Percentiles rank a stretch among this genome's conserved stretches.
Conservation (phyloP, 2,329 filamentous ascomycete species). For the Sclerotinia glacialis region DNA sequence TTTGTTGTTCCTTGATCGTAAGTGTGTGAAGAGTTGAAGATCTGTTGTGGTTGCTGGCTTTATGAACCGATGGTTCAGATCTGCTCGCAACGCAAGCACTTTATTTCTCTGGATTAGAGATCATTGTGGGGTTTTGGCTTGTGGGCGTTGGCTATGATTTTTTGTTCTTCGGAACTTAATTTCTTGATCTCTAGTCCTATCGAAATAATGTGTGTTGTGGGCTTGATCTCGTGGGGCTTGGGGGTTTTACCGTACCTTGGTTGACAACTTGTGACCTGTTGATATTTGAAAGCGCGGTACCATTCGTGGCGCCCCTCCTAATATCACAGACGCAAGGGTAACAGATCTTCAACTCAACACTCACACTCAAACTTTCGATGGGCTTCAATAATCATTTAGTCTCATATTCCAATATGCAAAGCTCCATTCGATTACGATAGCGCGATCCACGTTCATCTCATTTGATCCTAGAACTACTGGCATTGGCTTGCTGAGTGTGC, state of each 20-base stretch:
- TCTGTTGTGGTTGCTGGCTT: constrained; percentile 14
- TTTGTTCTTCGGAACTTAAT: constrained; percentile 12
- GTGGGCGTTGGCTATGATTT: constrained; percentile 8
- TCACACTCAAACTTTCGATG: background rate
- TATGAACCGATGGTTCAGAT: constrained; percentile 16
- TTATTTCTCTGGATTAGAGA: constrained; percentile 6
- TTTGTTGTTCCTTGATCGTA: constrained; percentile 6
- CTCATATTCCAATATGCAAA: constrained; percentile 1
- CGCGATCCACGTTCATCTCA: constrained; percentile 15
- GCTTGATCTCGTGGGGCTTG: constrained; percentile 2
- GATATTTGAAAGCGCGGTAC: background rate
- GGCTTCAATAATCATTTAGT: constrained; percentile 7
- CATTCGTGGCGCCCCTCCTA: background rate
- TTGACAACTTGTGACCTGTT: constrained; percentile 4
- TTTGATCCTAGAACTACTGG: constrained; percentile 15
- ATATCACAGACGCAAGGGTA: constrained; percentile 10
- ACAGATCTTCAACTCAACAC: constrained; percentile 13
- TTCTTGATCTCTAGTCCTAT: constrained; percentile 4
- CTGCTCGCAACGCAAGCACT: constrained; percentile 5
- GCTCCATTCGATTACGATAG: constrained; percentile 6
- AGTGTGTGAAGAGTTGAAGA: constrained; percentile 12
- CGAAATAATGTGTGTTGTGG: background rate
- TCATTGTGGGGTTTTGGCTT: constrained; percentile 5
- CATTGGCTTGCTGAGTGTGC: constrained; percentile 7
- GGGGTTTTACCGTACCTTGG: constrained; percentile 6